These are phyloP conservation scores for Pisolithus tinctorius DNA, from an alignment of 768 basidiomycete genomes.

Conservation along the genomic window DNA sequence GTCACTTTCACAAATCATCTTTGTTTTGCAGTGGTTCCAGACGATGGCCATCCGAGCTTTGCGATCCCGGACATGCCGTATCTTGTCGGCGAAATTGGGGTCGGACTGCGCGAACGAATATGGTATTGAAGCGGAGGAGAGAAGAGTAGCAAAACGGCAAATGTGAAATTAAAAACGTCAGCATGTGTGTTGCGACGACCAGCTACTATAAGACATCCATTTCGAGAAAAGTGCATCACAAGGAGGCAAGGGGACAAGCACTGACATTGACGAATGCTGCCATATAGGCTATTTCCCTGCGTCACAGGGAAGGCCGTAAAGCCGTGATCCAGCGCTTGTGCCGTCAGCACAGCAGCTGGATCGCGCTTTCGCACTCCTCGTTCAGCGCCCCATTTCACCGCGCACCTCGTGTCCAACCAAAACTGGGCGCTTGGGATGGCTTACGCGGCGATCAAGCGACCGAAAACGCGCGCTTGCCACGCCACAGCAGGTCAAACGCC, in stretches of 20 bases:
- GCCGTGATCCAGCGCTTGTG: slow-evolving; percentile 14
- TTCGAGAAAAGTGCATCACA: slow-evolving; percentile 36
- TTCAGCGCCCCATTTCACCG: slow-evolving; percentile 98
- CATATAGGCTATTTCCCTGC: slow-evolving; percentile 51
- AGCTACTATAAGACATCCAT: slow-evolving; percentile 19
- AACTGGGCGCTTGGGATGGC: slow-evolving; percentile 59
- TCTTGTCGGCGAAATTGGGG: slow-evolving; percentile 77
- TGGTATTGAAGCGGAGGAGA: slow-evolving; percentile 21
- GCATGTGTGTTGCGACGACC: slow-evolving; percentile 38
- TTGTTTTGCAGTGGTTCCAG: slow-evolving; percentile 82
- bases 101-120: slow-evolving; percentile 56
- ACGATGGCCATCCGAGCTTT: slow-evolving; percentile 84
- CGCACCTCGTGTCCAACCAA: slow-evolving; percentile 84
- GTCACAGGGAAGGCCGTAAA: slow-evolving; percentile 58
- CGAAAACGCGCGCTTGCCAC: slow-evolving; percentile 81
- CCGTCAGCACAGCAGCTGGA: slow-evolving; percentile 20
- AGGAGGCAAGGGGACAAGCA: slow-evolving; percentile 50
- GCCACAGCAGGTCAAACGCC: slow-evolving; percentile 78
- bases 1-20: slow-evolving; percentile 84
- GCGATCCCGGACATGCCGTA: slow-evolving; percentile 79
- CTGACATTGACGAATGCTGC: slow-evolving; percentile 58
- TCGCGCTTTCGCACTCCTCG: slow-evolving; percentile 72
- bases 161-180: slow-evolving; percentile 65
- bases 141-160: slow-evolving; percentile 19
- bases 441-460: slow-evolving; percentile 90